Base-by-base conservation (phyloP, 2,329 filamentous ascomycete genomes). In the Neofusicoccum sp. region DNA sequence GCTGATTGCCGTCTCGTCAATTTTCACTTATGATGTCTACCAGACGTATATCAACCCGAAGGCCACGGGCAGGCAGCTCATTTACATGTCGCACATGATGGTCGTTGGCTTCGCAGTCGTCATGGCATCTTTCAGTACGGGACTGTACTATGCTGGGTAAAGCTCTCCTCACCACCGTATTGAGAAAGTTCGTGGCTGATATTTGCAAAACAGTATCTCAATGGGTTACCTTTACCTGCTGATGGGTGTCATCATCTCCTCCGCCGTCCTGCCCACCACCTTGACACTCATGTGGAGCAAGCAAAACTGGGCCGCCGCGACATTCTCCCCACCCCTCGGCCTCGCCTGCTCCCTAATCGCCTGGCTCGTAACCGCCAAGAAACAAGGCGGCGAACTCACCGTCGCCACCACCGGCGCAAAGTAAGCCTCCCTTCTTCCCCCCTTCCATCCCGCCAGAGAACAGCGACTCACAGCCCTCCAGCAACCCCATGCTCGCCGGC, bases 161-260 rank as follows among this genome's bases (percentile, higher is more conserved):
- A 6, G 60, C 68, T 48, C 53, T 47, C 6, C 58, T 69, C 33
- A 53, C 38, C 61, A 66, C 5, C 60, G 66, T 40, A 66, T 64
- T 4, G 56, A 1, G 1, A 20, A 7, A 16, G n/a, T 24, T 20
- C 11, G 12, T 5, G 8, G 12, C 40, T 58, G 16, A 44, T 14
- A 11, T 11, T 76, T 24, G 77, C 89, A 11, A 1, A 14, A 3
- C 28, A 56, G 51, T 20, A 89, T 96, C 63, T 88, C 85, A 9
- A 95, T 96, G 90, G 92, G 91, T 9, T 96, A 93, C 69, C 80
- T 96, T 3, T 96, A 96, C 70, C 79, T 96, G 1, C 84, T 96
- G 70, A 96, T 96, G 92, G 93, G 92, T 6, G 89, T 92, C 54
- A 90, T 96, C 68, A 95, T 96, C 70, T 91, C 88, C 0, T 86